phyloP scores from a whole-genome alignment of 2,329 filamentous ascomycete species.

The Shiraia bambusicola region DNA sequence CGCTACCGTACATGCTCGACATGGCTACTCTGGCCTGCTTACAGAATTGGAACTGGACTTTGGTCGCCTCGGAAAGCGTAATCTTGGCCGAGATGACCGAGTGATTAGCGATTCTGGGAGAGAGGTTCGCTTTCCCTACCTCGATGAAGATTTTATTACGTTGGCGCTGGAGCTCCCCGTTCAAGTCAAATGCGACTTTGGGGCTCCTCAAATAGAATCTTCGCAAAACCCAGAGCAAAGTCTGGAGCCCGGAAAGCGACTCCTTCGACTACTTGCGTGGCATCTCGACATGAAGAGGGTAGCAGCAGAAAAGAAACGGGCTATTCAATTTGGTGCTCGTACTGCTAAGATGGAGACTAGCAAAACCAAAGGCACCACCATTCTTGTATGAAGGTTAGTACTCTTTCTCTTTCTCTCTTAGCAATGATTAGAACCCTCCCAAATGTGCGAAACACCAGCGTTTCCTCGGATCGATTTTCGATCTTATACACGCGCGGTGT shows the following conservation, averaged over 20 bases:
- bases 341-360: slow-evolving; percentile 51
- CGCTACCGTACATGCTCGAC: slow-evolving; percentile 69
- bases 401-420: slow-evolving; percentile 3
- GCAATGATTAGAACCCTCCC: slow-evolving; percentile 36
- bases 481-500: slow-evolving; percentile 20
- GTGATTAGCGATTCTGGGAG: slow-evolving; percentile 86
- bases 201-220: slow-evolving; percentile 29
- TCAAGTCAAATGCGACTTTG: slow-evolving; percentile 87
- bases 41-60: slow-evolving; percentile 86
- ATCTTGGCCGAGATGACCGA: slow-evolving; percentile 89
- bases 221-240: slow-evolving; percentile 28
- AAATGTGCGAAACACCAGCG: slow-evolving; percentile 30
- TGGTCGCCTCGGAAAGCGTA: slow-evolving; percentile 82
- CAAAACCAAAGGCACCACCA: slow-evolving; percentile 51
- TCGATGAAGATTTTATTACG: slow-evolving; percentile 82
- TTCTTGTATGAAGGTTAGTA: slow-evolving; percentile 36
- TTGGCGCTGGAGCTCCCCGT: slow-evolving; percentile 76
- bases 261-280: slow-evolving; percentile 75
- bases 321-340: slow-evolving; percentile 58
- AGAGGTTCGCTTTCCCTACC: slow-evolving; percentile 85
- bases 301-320: slow-evolving; percentile 87
- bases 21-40: slow-evolving; percentile 70
- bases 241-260: slow-evolving; percentile 77
- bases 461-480: slow-evolving; percentile 15
- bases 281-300: slow-evolving; percentile 70